Base-by-base conservation (phyloP, 352 stramenopile genomes). In the Pythium scleroteichum region DNA sequence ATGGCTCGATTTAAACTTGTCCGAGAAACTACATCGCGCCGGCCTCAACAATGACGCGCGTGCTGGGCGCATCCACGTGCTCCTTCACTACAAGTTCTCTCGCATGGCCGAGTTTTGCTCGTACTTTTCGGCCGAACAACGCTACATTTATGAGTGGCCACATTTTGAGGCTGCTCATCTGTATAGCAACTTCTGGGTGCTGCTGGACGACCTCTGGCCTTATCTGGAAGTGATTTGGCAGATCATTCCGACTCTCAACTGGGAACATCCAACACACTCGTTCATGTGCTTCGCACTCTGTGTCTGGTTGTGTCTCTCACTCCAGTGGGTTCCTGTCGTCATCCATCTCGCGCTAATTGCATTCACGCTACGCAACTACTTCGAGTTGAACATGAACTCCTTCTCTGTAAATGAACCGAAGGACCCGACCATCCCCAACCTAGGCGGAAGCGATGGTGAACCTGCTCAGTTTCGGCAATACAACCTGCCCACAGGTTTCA, bases 21-120 rank as follows among this genome's bases (percentile, higher is more conserved):
- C 85, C 0, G 81, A 90, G 66, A 90, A 90, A 49, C 75, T 94
- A 10, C 82, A 94, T 32, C 85, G 85, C 33, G 78, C 75, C 9
- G 85, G 85, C 1, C 69, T 94, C 13, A 94, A 94, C 63, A 94
- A 94, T 38, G 85, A 94, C 46, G 79, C 82, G 10, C 72, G 85
- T n/a, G 85, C 85, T 0, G 85, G 85, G 1, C 75, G 85, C 5
- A 91, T 94, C 59, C 85, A 94, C 66, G 82, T 94, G 20, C 65
- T 94, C 35, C 63, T 94, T 35, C 85, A 94, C 72, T 94, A 88
- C 71, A 94, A 94, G 52, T 94, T 94, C 49, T 90, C 85, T 35
- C 85, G 81, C 40, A 89, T 90, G 77, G 81, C 85, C 22, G 85
- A 92, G 62, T 82, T 92, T 24, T 90, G 84, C 59, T 92, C 81